These are phyloP conservation scores for Monosporozyma aquatica DNA, from an alignment of 805 yeast genomes.

Conservation along the genomic window DNA sequence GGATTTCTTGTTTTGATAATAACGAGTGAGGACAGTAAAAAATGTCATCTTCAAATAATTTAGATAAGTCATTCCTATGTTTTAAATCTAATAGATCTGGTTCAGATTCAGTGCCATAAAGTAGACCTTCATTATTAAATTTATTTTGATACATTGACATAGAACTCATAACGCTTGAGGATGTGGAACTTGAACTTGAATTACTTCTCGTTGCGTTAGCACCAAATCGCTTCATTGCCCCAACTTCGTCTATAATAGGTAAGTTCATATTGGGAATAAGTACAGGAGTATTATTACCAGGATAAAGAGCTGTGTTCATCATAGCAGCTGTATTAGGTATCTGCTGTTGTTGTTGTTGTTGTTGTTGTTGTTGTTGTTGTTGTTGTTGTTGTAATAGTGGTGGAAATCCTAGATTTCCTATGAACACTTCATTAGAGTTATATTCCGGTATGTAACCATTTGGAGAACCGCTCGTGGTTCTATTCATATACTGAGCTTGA, in stretches of 20 bases:
- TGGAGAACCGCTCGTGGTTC: background rate
- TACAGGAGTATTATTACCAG: background rate
- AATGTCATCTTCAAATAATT: conserved; percentile 28
- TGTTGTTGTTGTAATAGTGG: background rate
- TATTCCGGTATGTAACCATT: background rate
- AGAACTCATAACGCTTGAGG: conserved; percentile 3
- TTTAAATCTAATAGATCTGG: conserved; percentile 8
- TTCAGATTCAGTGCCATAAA: background rate
- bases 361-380: background rate
- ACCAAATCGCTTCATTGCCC: conserved; percentile 6
- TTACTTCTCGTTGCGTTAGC: conserved; percentile 11
- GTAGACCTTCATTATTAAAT: background rate
- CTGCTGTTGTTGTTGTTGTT: background rate
- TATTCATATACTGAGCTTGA: background rate
- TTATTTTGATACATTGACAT: conserved; percentile 1
- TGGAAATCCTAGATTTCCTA: too few relatives aligned
- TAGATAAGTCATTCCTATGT: conserved; percentile 21
- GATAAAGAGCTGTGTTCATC: background rate
- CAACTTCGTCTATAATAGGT: conserved; percentile 4
- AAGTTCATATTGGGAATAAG: background rate
- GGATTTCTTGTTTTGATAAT: conserved; percentile 22
- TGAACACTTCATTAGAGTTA: too few relatives aligned
- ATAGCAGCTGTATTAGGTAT: background rate
- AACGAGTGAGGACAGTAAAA: conserved; percentile 27
- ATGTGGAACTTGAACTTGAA: conserved; percentile 9